These are phyloP conservation scores for Xylaria hypoxylon DNA, from an alignment of 2,329 filamentous ascomycete genomes.

Conservation along the genomic window DNA sequence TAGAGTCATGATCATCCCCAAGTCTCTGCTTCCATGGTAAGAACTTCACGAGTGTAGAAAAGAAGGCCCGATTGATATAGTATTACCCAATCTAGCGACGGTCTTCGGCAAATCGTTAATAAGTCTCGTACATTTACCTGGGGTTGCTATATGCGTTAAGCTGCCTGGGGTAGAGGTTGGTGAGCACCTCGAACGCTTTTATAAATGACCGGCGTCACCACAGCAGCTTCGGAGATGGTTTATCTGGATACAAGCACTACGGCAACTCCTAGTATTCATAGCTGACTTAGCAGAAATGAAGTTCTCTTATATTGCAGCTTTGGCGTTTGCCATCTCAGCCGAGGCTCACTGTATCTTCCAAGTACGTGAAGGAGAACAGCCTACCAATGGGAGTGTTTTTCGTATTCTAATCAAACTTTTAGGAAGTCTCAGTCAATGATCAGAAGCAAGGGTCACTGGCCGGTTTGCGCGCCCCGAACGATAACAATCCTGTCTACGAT, in stretches of 20 bases:
- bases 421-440: slow-evolving; percentile 62
- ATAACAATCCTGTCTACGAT: slow-evolving; percentile 66
- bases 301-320: slow-evolving; percentile 51
- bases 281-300: slow-evolving; percentile 51
- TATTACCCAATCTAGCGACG: slow-evolving; percentile 13
- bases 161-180: not conserved
- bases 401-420: slow-evolving; percentile 31
- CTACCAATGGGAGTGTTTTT: not conserved
- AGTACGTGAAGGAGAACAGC: slow-evolving; percentile 42
- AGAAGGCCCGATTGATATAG: slow-evolving; percentile 34
- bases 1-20: not conserved
- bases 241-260: slow-evolving; percentile 11
- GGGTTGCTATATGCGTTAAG: not conserved
- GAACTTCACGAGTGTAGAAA: not conserved
- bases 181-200: not conserved
- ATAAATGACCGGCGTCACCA: slow-evolving; percentile 25
- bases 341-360: slow-evolving; percentile 59
- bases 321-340: slow-evolving; percentile 53
- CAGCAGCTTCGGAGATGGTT: not conserved
- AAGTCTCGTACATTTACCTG: slow-evolving; percentile 3
- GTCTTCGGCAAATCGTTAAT: slow-evolving; percentile 28
- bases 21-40: not conserved
- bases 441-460: slow-evolving; percentile 57
- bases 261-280: not conserved
- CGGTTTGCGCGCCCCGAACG: slow-evolving; percentile 61